Evolutionary conservation across 768 basidiomycete genomes (phyloP), one percentile per base, ranked within the genome.

Genomic region (Leccinum incarnatum): DNA sequence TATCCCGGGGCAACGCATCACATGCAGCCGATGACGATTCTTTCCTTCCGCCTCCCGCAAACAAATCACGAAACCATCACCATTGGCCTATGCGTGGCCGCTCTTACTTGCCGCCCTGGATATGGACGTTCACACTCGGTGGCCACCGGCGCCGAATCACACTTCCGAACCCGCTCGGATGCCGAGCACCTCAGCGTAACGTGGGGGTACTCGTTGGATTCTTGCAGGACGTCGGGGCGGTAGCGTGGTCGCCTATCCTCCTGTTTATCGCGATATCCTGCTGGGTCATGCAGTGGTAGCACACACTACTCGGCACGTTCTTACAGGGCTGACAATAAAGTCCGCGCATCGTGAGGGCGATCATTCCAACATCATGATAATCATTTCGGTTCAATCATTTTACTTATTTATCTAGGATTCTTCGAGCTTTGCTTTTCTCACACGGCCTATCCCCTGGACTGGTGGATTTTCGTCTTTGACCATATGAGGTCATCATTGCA

Each of bases 211-310:
- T 77, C 45, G 61, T 63, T 10, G 78, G 74, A 15, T 70, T 68
- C 23, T 8, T 65, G 17, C 56, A 55, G 36, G 77, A 79, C 37
- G 65, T 74, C 15, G 54, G 67, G n/a, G 65, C 55, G 9, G 72
- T 76, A 14, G 76, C 74, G 34, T 79, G 77, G 77, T 68, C 66
- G 57, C 73, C 77, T 11, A 50, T 77, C 2, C 40, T 66, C 27
- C 49, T 72, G 40, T 74, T 77, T 59, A 63, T 69, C 23, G 65
- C 56, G 30, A 64, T 67, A 25, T 72, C 72, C n/a, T 76, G 70
- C 67, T 76, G 74, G 74, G 65, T 69, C 25, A 63, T 68, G 65
- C 63, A 56, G 29, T 66, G 64, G 61, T 74, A 66, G 53, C 17
- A 14, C n/a, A 21, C 27, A 5, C 4, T 14, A 40, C 37, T 32